These are phyloP conservation scores for Arctium minus DNA, from an alignment of 129 eudicot species.

Conservation along the genomic window DNA sequence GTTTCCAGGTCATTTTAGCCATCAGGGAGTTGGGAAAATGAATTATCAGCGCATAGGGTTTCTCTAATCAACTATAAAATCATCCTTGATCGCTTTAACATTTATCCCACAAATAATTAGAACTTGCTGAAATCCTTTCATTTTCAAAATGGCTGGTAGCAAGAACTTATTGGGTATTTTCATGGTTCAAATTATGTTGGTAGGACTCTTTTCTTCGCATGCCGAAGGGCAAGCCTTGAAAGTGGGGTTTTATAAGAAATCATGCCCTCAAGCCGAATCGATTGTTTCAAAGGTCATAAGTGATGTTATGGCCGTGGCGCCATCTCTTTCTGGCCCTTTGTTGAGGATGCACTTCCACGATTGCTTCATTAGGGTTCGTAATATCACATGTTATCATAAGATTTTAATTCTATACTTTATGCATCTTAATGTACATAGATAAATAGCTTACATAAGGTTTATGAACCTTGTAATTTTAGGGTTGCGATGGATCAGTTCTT, in stretches of 20 bases:
- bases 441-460: not conserved
- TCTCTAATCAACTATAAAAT: slow-evolving; percentile 1
- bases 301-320: slow-evolving; percentile 44
- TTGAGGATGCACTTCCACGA: slow-evolving; percentile 70
- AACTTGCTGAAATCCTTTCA: not conserved
- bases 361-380: slow-evolving; percentile 61
- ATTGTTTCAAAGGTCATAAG: slow-evolving; percentile 27
- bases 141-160: slow-evolving; percentile 7
- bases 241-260: slow-evolving; percentile 47
- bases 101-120: slow-evolving; percentile 12
- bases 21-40: not conserved
- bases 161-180: slow-evolving; percentile 8
- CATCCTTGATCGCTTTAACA: not conserved
- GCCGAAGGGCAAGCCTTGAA: slow-evolving; percentile 38
- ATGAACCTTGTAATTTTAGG: slow-evolving; percentile 27
- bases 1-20: not conserved
- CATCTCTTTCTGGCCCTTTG: slow-evolving; percentile 59
- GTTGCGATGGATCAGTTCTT: slow-evolving; percentile 64
- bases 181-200: slow-evolving; percentile 12
- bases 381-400: not conserved
- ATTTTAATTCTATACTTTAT: not conserved
- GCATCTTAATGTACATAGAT: not conserved
- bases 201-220: slow-evolving; percentile 10
- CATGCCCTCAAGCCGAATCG: slow-evolving; percentile 55
- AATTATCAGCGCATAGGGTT: not conserved